Evolutionary conservation across 139 green algal species (phyloP).

Genomic region (Haematococcus lacustris): DNA sequence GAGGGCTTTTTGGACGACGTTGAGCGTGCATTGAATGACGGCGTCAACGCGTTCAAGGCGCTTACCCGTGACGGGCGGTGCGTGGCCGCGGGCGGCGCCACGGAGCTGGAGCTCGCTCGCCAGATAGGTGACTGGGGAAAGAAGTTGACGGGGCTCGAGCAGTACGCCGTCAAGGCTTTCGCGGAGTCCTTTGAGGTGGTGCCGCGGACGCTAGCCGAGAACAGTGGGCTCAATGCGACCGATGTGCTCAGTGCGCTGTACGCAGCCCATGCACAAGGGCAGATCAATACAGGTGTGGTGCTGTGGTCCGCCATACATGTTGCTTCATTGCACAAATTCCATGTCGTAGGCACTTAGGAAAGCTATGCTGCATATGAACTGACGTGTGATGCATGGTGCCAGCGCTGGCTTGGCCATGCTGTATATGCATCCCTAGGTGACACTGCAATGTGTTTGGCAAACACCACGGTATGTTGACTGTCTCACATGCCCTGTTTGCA

Average conservation of each 20-base stretch:
- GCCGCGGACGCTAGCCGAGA: constrained; percentile 84
- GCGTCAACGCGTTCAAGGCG: constrained; percentile 92
- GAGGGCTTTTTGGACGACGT: constrained; percentile 86
- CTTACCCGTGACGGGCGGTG: constrained; percentile 72
- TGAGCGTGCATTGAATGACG: constrained; percentile 93
- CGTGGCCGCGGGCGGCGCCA: constrained; percentile 77
- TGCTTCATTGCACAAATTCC: no score
- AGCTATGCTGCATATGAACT: no score
- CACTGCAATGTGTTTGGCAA: no score
- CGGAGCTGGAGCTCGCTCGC: constrained; percentile 83
- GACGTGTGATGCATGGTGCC: no score
- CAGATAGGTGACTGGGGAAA: constrained; percentile 58
- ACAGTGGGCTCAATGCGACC: constrained; percentile 57
- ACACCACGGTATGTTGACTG: no score
- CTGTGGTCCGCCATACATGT: no score
- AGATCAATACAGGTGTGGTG: constrained; percentile 3
- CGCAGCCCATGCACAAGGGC: constrained; percentile 72
- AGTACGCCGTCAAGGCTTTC: constrained; percentile 93
- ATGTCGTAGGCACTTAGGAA: no score
- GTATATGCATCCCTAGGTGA: no score
- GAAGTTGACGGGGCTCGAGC: constrained; percentile 88
- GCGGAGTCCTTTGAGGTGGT: constrained; percentile 91
- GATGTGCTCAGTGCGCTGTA: constrained; percentile 76
- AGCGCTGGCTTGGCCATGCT: no score
- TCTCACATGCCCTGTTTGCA: no score